phyloP scores from a whole-genome alignment of 495 filamentous ascomycete species.

The Penicillium paradoxum region DNA sequence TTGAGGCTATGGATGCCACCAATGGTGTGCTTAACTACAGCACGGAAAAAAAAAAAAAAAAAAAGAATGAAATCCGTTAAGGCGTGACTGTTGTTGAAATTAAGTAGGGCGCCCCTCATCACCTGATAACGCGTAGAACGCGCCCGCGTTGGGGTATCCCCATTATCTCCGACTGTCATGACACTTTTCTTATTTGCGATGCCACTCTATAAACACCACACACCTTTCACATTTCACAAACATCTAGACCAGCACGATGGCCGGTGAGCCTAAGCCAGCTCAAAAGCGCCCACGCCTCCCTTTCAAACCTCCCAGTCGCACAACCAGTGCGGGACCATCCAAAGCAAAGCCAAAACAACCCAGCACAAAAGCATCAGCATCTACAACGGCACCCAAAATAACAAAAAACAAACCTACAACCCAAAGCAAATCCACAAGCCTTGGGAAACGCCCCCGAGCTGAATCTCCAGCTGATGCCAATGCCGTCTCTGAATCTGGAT shows the following conservation, averaged over 20 bases:
- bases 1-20: not conserved
- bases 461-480: slow-evolving; percentile 10
- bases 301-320: slow-evolving; percentile 48
- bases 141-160: slow-evolving; percentile 5
- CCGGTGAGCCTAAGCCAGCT: slow-evolving; percentile 30
- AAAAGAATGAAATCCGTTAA: too few relatives aligned
- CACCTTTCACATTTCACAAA: not conserved
- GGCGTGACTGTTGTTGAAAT: not conserved
- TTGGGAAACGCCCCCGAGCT: slow-evolving; percentile 10
- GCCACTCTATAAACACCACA: not conserved
- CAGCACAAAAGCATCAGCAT: slow-evolving; percentile 18
- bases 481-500: slow-evolving; percentile 16
- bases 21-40: too few relatives aligned
- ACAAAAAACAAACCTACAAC: slow-evolving; percentile 9
- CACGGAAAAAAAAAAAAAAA: too few relatives aligned
- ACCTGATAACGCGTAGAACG: slow-evolving; percentile 35
- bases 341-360: slow-evolving; percentile 22
- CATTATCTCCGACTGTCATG: not conserved
- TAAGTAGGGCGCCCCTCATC: slow-evolving; percentile 12
- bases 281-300: slow-evolving; percentile 43
- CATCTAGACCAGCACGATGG: slow-evolving; percentile 23
- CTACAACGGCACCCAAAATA: slow-evolving; percentile 7
- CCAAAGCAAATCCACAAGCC: slow-evolving; percentile 8
- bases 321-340: slow-evolving; percentile 21
- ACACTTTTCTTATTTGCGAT: not conserved